phyloP scores from a whole-genome alignment of 1,284 basidiomycete genomes.

The Tilletia walkeri region DNA sequence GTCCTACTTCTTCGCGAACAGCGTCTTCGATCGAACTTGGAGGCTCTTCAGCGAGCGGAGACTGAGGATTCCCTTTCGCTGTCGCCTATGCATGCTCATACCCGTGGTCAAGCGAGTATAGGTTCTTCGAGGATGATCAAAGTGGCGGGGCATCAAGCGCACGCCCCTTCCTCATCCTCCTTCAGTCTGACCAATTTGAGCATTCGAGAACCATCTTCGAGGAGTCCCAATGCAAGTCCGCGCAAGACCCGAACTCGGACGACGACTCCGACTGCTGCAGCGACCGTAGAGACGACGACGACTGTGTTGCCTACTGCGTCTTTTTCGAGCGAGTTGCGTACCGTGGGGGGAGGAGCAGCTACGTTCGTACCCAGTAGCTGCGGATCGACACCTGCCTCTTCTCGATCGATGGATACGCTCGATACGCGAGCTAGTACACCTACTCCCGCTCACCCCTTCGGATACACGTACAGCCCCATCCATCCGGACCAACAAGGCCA shows the following conservation, averaged over 20 bases:
- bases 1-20: slow-evolving; percentile 7
- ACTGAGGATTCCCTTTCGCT: not conserved
- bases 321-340: no score
- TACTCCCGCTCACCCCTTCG: not conserved
- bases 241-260: not conserved
- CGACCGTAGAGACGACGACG: not conserved
- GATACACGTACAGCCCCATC: not conserved
- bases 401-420: slow-evolving; percentile 9
- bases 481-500: no score
- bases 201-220: slow-evolving; percentile 6
- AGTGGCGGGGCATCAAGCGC: not conserved
- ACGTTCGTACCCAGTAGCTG: slow-evolving; percentile 2
- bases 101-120: not conserved
- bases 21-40: not conserved
- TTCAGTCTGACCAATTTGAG: not conserved
- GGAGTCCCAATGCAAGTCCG: not conserved
- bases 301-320: no score
- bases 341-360: no score
- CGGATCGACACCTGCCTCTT: not conserved
- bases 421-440: slow-evolving; percentile 1
- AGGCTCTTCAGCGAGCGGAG: not conserved
- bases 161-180: not conserved
- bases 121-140: no score
- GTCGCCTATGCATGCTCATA: not conserved
- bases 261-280: not conserved